Percentiles rank a stretch among this genome's conserved stretches.
Evolutionary conservation across 106 monocot species (phyloP).

Genomic region (Amphibolis antarctica): DNA sequence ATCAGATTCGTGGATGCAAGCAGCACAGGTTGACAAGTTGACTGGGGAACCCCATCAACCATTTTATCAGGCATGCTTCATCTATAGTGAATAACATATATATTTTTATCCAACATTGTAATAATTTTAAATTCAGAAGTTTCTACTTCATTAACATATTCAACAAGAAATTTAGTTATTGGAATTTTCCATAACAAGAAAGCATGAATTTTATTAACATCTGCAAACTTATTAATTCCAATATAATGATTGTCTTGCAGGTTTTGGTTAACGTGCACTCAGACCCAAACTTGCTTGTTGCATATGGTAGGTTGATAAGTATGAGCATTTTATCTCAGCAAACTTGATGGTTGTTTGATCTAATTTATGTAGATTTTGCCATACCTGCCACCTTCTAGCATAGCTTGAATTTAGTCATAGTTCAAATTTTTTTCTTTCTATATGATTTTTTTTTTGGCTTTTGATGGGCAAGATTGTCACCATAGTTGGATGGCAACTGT

Average conservation of each 20-base stretch:
- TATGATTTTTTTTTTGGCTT: too few species aligned
- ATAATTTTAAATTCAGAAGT: too few species aligned
- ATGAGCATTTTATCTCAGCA: too few species aligned
- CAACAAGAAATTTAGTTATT: background rate
- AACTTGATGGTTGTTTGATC: too few species aligned
- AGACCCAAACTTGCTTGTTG: slow-evolving; percentile 76
- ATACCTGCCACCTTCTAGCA: too few species aligned
- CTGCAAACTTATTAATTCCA: background rate
- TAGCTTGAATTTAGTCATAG: too few species aligned
- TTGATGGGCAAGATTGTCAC: too few species aligned
- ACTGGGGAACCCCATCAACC: slow-evolving; percentile 73
- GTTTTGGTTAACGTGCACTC: slow-evolving; percentile 81
- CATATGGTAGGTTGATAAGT: slow-evolving; percentile 48
- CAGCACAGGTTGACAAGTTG: slow-evolving; percentile 60
- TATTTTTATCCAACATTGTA: background rate
- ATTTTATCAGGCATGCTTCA: slow-evolving; percentile 67
- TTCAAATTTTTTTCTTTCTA: too few species aligned
- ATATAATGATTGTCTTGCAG: slow-evolving; percentile 21
- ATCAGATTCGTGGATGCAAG: slow-evolving; percentile 89
- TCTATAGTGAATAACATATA: background rate
- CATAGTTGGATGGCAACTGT: too few species aligned
- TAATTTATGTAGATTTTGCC: too few species aligned
- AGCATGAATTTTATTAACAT: background rate
- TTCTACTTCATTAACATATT: background rate
- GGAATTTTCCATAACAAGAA: background rate